Conservation (phyloP, 441 rosid species). For the Monsonia emarginata region DNA sequence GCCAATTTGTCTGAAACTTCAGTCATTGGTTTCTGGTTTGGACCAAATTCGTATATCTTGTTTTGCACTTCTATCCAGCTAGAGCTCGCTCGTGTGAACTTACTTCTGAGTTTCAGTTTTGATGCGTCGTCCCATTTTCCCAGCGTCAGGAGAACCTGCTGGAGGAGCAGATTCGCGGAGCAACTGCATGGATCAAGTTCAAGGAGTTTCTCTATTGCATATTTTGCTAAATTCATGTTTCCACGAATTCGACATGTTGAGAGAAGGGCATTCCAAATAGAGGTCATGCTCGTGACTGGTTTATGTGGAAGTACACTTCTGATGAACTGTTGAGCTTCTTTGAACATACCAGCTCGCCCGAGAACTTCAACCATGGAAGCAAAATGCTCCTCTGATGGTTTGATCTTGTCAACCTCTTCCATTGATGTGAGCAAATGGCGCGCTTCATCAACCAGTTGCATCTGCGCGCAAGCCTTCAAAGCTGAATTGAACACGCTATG, state of each 20-base stretch:
- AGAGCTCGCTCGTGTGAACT: background rate
- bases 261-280: constrained; percentile 22
- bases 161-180: constrained; percentile 16
- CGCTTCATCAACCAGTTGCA: constrained; percentile 20
- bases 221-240: constrained; percentile 21
- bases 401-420: constrained; percentile 18
- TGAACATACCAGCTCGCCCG: constrained; percentile 20
- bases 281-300: constrained; percentile 12
- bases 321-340: constrained; percentile 21
- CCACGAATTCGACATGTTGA: constrained; percentile 17
- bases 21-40: constrained; percentile 5
- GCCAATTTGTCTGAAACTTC: constrained; percentile 18
- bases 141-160: constrained; percentile 17
- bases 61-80: constrained; percentile 21
- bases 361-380: constrained; percentile 23
- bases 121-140: constrained; percentile 22
- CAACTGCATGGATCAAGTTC: constrained; percentile 22
- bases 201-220: constrained; percentile 22
- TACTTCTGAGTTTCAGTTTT: background rate
- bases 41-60: constrained; percentile 21
- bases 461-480: constrained; percentile 23
- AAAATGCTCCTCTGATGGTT: constrained; percentile 24
- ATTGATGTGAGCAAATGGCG: constrained; percentile 18
- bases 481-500: constrained; percentile 17
- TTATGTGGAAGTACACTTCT: constrained; percentile 8